Evolutionary conservation across 2,329 filamentous ascomycete species (phyloP).

Genomic region (Clonostachys rosea): DNA sequence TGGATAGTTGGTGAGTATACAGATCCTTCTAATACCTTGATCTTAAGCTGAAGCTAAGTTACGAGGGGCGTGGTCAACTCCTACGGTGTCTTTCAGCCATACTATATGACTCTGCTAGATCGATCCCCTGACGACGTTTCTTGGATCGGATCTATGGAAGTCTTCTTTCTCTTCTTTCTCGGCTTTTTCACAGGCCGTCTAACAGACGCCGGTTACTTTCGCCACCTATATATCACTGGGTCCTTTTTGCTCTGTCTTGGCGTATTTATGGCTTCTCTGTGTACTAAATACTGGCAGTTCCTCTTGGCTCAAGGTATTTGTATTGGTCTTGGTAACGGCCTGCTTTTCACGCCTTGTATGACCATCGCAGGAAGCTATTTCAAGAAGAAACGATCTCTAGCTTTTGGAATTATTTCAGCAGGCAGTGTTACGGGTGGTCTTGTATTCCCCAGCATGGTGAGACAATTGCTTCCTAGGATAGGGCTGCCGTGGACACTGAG

Average conservation of each 20-base stretch:
- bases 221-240: constrained; percentile 31
- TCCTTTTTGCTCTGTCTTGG: constrained; percentile 36
- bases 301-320: constrained; percentile 38
- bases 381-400: constrained; percentile 13
- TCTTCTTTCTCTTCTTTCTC: constrained; percentile 30
- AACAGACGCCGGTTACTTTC: constrained; percentile 40
- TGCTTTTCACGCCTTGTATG: constrained; percentile 28
- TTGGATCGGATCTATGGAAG: constrained; percentile 39
- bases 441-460: constrained; percentile 20
- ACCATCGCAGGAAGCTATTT: constrained; percentile 27
- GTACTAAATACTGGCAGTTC: constrained; percentile 34
- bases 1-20: too few species aligned
- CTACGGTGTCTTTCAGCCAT: constrained; percentile 41
- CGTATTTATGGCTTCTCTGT: constrained; percentile 33
- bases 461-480: constrained; percentile 9
- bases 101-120: constrained; percentile 28
- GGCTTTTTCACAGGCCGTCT: constrained; percentile 31
- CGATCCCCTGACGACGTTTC: constrained; percentile 27
- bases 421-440: constrained; percentile 24
- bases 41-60: too few species aligned
- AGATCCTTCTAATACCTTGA: too few species aligned
- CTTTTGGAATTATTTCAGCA: constrained; percentile 22
- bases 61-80: constrained; percentile 41
- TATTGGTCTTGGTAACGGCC: constrained; percentile 36
- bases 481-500: constrained; percentile 21